Evolutionary conservation across 2,329 filamentous ascomycete genomes (phyloP).

Genomic region (Phialophora chinensis): DNA sequence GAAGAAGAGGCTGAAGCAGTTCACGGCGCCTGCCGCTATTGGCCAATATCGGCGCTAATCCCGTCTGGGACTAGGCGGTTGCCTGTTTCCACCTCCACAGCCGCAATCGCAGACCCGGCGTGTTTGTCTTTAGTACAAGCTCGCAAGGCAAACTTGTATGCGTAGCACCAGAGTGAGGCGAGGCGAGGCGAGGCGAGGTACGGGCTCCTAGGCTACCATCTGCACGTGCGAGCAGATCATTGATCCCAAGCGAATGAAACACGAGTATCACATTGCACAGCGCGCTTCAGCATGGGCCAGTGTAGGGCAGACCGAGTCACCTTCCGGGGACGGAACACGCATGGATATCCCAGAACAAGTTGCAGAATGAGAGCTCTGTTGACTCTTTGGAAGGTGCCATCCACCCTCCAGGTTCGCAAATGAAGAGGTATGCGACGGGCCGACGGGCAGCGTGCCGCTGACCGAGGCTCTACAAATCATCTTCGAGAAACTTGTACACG

Average conservation of each 20-base stretch:
- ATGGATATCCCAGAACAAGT: constrained; percentile 6
- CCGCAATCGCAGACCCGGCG: constrained; percentile 2
- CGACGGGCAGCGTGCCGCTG: constrained; percentile 21
- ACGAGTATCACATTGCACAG: constrained; percentile 9
- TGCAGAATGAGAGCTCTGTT: constrained; percentile 20
- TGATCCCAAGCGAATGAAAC: constrained; percentile 7
- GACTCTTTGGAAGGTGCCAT: constrained; percentile 16
- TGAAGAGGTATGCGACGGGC: constrained; percentile 24
- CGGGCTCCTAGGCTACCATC: constrained; percentile 10
- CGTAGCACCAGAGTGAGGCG: constrained; percentile 14
- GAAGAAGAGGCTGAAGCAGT: constrained; percentile 11
- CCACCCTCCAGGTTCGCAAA: constrained; percentile 5
- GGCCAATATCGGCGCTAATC: not conserved
- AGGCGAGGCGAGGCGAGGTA: not conserved
- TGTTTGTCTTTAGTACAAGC: constrained; percentile 3
- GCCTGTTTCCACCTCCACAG: constrained; percentile 15
- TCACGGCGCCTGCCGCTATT: not conserved
- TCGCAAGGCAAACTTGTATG: constrained; percentile 19
- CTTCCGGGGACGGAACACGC: not conserved
- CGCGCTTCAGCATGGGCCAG: constrained; percentile 5
- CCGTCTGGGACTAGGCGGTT: not conserved
- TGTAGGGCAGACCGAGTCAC: not conserved
- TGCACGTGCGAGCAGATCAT: constrained; percentile 4
- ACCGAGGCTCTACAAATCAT: constrained; percentile 68
- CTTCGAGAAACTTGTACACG: constrained; percentile 95